Base-by-base conservation (phyloP, 768 basidiomycete genomes). In the Collybia mongolica region DNA sequence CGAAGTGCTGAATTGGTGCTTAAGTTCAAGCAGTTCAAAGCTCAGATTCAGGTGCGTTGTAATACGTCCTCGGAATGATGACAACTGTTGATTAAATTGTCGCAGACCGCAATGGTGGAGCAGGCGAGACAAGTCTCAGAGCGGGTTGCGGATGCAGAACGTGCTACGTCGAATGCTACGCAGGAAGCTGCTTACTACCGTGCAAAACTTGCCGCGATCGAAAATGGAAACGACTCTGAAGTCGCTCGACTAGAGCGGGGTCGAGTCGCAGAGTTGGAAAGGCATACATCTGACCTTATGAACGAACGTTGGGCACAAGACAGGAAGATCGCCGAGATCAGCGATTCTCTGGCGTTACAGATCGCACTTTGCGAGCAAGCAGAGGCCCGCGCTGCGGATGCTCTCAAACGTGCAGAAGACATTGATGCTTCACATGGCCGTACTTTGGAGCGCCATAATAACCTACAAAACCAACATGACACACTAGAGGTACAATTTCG, bases 101-200 rank as follows among this genome's bases (percentile, higher is more conserved):
- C 52, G 7, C 61, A 93, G 90, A 80, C 81, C n/a, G 74, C 78
- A 29, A 74, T 94, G 61, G 75, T 79, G 12, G 84, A 83, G 46
- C 92, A 96, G 66, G 88, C 90, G 1, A 83, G 78, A 39, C 76
- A 77, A 45, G 81, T 86, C 2, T 92, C 93, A 2, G 86, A 90
- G 38, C 85, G 84, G 36, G 66, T 97, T 8, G 75, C 82, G 3
- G 89, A 93, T 46, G 88, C 90, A 0, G 92, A 95, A 55, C 82
- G 88, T 44, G 69, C 84, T 54, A 86, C 88, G 54, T 66, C 76
- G 6, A 85, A 81, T 38, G 97, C 97, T 1, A 70, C 90, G 6
- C 92, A 98, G 67, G 97, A 99, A 68, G 90, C 95, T 2, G 92
- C 94, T 1, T 98, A 89, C 71, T 97, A 94, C 65, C 91, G 95